Percentiles rank a stretch among this genome's conserved stretches.
Evolutionary conservation across 345 rosid genomes (phyloP).

Genomic region (Noccaea caerulescens): DNA sequence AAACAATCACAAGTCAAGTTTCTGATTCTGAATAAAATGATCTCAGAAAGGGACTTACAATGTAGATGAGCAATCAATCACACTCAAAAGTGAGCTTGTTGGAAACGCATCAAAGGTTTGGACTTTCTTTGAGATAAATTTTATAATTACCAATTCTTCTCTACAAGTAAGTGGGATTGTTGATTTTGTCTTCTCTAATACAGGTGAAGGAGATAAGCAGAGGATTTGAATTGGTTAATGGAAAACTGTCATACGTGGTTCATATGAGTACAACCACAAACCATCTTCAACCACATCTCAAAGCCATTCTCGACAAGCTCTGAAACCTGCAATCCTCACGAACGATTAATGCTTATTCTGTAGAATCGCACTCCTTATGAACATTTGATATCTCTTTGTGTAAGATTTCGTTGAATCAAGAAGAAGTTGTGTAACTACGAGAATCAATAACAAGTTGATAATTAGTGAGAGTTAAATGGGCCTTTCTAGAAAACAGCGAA

Average conservation of each 20-base stretch:
- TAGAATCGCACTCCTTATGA: neutral
- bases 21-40: neutral
- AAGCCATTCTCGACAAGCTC: conserved; percentile 54
- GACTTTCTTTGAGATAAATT: neutral
- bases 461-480: neutral
- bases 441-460: neutral
- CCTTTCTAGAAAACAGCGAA: neutral
- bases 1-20: neutral
- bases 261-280: conserved; percentile 62
- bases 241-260: conserved; percentile 54
- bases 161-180: neutral
- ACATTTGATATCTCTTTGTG: neutral
- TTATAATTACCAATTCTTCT: neutral
- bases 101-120: conserved; percentile 80
- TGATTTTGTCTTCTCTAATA: neutral
- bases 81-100: conserved; percentile 66
- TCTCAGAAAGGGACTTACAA: conserved; percentile 57
- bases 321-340: conserved; percentile 8
- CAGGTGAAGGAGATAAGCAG: conserved; percentile 65
- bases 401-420: neutral
- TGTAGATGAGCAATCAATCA: conserved; percentile 52
- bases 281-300: conserved; percentile 58
- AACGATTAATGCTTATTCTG: neutral
- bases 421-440: neutral
- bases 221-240: conserved; percentile 54